Evolutionary conservation across 257 asterid genomes (phyloP).

Genomic region (Solanum clarkiae): DNA sequence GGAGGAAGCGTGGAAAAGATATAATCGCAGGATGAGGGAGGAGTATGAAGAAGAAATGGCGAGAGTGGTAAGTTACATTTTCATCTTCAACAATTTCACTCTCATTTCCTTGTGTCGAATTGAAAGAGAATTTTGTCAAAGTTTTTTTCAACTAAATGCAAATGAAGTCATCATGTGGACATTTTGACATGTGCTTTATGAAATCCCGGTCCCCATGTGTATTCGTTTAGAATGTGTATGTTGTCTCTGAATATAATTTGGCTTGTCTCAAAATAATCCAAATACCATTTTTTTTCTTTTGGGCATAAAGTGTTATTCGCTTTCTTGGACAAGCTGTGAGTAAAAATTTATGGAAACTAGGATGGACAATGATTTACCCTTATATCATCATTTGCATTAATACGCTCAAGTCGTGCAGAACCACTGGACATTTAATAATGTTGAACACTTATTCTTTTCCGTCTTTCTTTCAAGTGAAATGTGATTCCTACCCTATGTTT

Average conservation of each 20-base stretch:
- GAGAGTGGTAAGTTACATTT: slow-evolving; percentile 65
- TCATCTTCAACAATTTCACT: not conserved
- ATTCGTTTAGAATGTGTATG: not conserved
- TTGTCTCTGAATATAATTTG: not conserved
- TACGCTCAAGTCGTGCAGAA: not conserved
- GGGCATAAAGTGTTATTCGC: not conserved
- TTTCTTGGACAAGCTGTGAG: not conserved
- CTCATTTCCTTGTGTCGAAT: not conserved
- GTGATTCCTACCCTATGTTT: not conserved
- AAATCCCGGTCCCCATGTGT: not conserved
- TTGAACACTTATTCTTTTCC: not conserved
- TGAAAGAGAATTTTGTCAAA: not conserved
- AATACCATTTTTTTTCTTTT: not conserved
- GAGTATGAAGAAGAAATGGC: slow-evolving; percentile 97
- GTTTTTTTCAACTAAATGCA: not conserved
- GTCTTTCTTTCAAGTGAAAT: not conserved
- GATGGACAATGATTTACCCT: not conserved
- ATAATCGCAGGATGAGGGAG: slow-evolving; percentile 77
- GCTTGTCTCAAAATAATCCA: not conserved
- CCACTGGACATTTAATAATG: not conserved
- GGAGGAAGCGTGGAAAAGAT: slow-evolving; percentile 84
- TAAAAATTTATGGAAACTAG: not conserved
- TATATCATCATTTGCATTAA: not conserved
- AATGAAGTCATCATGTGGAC: not conserved
- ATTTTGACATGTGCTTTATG: not conserved